A percentile compares a stretch with the other conserved stretches of the same genome.
Conservation (phyloP, 495 filamentous ascomycete species). For the Podospora conica region DNA sequence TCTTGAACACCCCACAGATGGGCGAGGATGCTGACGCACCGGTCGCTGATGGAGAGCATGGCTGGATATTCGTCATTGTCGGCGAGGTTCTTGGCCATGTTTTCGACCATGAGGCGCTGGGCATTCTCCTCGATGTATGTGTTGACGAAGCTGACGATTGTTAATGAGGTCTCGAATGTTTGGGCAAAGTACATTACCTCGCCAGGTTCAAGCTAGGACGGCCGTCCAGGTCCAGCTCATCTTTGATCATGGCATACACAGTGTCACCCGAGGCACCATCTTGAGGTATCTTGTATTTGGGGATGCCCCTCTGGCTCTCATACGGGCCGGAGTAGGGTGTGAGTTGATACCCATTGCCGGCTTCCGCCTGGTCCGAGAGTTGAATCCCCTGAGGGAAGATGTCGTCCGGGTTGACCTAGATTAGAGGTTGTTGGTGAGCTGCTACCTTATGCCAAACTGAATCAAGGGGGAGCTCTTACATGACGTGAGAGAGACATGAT, state of each 20-base stretch:
- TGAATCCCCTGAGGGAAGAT: slow-evolving; percentile 46
- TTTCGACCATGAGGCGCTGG: slow-evolving; percentile 59
- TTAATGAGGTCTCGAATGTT: no score
- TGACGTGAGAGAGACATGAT: slow-evolving; percentile 25
- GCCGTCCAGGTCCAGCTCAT: slow-evolving; percentile 70
- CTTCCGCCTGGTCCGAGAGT: slow-evolving; percentile 33
- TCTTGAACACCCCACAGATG: slow-evolving; percentile 62
- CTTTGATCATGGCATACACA: slow-evolving; percentile 62
- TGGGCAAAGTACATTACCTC: not conserved
- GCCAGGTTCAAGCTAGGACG: slow-evolving; percentile 67
- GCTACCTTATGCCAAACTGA: not conserved
- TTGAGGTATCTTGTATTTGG: slow-evolving; percentile 60
- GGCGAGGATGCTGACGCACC: slow-evolving; percentile 65
- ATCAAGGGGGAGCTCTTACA: slow-evolving; percentile 9
- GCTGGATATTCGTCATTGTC: slow-evolving; percentile 75
- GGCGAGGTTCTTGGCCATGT: slow-evolving; percentile 60
- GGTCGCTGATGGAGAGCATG: slow-evolving; percentile 64
- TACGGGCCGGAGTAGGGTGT: slow-evolving; percentile 62
- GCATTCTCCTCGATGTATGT: slow-evolving; percentile 68
- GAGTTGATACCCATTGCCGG: slow-evolving; percentile 38
- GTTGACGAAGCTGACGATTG: slow-evolving; percentile 52
- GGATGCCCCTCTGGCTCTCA: slow-evolving; percentile 53
- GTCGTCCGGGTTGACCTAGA: slow-evolving; percentile 56
- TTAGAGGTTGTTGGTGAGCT: slow-evolving; percentile 12
- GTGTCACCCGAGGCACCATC: slow-evolving; percentile 57